Percentiles rank a stretch among this genome's conserved stretches.
These are phyloP conservation scores for Lasiodiplodia sp. DNA, from an alignment of 2,329 filamentous ascomycete genomes.

Conservation along the genomic window DNA sequence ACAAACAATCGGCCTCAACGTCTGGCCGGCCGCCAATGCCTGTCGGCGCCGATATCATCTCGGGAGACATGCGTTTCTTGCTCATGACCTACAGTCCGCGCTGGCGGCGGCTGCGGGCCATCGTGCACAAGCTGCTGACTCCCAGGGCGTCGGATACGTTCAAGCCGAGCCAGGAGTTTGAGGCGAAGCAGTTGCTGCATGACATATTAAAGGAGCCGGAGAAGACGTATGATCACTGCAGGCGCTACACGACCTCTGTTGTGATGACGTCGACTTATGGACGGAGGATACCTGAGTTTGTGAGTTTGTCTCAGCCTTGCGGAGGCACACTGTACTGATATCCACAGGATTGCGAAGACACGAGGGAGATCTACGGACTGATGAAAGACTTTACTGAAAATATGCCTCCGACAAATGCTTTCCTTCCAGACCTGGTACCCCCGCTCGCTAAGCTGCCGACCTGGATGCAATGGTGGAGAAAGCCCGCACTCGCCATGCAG, in stretches of 20 bases:
- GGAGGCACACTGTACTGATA: not conserved
- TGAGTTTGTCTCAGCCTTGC: constrained; percentile 31
- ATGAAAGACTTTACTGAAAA: constrained; percentile 45
- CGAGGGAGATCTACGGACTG: constrained; percentile 43
- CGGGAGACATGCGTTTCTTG: constrained; percentile 50
- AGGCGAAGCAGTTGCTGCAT: constrained; percentile 53
- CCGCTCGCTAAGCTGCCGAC: constrained; percentile 40
- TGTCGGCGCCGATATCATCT: constrained; percentile 49
- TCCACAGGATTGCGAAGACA: constrained; percentile 42
- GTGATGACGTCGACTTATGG: constrained; percentile 49
- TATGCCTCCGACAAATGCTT: constrained; percentile 38
- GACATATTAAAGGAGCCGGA: constrained; percentile 48
- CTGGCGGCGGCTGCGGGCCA: constrained; percentile 50
- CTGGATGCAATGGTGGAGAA: constrained; percentile 43
- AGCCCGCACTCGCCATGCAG: constrained; percentile 39
- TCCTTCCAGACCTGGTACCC: constrained; percentile 43
- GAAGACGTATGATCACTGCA: constrained; percentile 32
- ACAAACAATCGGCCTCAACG: constrained; percentile 48
- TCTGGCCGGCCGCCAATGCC: constrained; percentile 49
- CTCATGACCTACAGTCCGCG: constrained; percentile 51
- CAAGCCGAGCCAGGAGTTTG: constrained; percentile 54
- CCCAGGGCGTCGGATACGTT: constrained; percentile 48
- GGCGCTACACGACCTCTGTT: constrained; percentile 43
- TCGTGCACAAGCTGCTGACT: constrained; percentile 50
- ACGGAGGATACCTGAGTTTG: constrained; percentile 42